A percentile compares a stretch with the other conserved stretches of the same genome.
These are phyloP conservation scores for Venturia oleaginea DNA, from an alignment of 2,329 filamentous ascomycete genomes.

Conservation along the genomic window DNA sequence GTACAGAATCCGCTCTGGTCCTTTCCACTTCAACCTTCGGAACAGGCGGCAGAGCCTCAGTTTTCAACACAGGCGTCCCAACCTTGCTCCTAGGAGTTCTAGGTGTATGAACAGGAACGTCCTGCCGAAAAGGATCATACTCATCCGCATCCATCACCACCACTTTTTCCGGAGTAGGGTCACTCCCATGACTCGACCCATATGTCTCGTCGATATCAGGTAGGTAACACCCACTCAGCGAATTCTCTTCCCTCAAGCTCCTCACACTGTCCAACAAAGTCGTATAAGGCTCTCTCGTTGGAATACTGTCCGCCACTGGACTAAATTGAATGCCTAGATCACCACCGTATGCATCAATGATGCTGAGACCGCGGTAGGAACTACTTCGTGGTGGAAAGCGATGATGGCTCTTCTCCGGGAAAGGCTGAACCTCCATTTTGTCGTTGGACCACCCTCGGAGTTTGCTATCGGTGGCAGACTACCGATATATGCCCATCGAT, in stretches of 20 bases:
- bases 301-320: not conserved
- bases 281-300: not conserved
- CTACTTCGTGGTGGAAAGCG: constrained; percentile 8
- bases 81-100: not conserved
- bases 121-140: constrained; percentile 10
- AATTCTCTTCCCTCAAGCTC: not conserved
- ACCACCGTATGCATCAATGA: constrained; percentile 9
- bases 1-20: not conserved
- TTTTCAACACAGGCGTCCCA: not conserved
- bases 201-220: constrained; percentile 9
- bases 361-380: constrained; percentile 2
- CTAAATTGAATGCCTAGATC: not conserved
- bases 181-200: not conserved
- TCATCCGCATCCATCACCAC: not conserved
- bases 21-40: not conserved
- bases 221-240: constrained; percentile 1
- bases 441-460: not conserved
- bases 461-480: not conserved
- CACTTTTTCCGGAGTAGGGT: not conserved
- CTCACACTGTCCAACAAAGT: not conserved
- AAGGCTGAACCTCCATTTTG: constrained; percentile 1
- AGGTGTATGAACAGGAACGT: not conserved
- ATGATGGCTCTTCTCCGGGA: not conserved
- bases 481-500: not conserved
- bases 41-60: not conserved